Conservation (phyloP, 768 basidiomycete genomes). For the Phlebiopsis flavidoalba region DNA sequence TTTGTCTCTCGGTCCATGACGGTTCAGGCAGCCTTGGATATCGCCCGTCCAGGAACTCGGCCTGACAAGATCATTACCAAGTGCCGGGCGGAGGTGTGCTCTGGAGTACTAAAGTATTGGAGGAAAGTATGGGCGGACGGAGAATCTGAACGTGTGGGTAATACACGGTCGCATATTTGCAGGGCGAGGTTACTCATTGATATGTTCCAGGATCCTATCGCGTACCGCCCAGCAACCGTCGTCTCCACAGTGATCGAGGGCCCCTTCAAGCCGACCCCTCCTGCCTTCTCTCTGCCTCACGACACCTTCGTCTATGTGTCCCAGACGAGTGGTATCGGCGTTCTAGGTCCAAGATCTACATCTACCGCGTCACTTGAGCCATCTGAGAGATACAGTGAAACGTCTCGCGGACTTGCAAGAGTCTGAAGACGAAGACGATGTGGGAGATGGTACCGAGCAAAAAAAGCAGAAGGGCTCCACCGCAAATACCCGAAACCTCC, state of each 20-base stretch:
- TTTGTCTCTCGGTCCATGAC: slow-evolving; percentile 59
- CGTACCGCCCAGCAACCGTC: slow-evolving; percentile 36
- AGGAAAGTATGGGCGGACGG: slow-evolving; percentile 59
- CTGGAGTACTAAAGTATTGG: slow-evolving; percentile 73
- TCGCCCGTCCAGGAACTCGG: slow-evolving; percentile 62
- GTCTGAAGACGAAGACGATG: slow-evolving; percentile 37
- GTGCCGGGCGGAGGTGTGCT: slow-evolving; percentile 60
- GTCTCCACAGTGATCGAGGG: slow-evolving; percentile 40
- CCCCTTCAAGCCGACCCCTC: slow-evolving; percentile 22
- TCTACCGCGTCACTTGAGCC: slow-evolving; percentile 43
- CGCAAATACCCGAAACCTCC: slow-evolving; percentile 16
- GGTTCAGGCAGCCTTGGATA: slow-evolving; percentile 48
- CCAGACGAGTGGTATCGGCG: slow-evolving; percentile 80
- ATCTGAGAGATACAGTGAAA: slow-evolving; percentile 46
- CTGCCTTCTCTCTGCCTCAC: slow-evolving; percentile 20
- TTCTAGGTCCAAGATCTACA: slow-evolving; percentile 48
- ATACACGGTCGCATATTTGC: too few species aligned
- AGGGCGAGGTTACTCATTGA: neutral
- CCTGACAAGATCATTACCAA: slow-evolving; percentile 55
- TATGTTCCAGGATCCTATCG: slow-evolving; percentile 35
- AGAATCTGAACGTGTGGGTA: slow-evolving; percentile 48
- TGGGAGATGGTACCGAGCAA: slow-evolving; percentile 61
- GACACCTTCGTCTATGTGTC: slow-evolving; percentile 58
- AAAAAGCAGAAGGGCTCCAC: slow-evolving; percentile 36
- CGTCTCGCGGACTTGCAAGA: slow-evolving; percentile 46